These are phyloP conservation scores for Hypoxylon sp. DNA, from an alignment of 2,329 filamentous ascomycete species.

Conservation along the genomic window DNA sequence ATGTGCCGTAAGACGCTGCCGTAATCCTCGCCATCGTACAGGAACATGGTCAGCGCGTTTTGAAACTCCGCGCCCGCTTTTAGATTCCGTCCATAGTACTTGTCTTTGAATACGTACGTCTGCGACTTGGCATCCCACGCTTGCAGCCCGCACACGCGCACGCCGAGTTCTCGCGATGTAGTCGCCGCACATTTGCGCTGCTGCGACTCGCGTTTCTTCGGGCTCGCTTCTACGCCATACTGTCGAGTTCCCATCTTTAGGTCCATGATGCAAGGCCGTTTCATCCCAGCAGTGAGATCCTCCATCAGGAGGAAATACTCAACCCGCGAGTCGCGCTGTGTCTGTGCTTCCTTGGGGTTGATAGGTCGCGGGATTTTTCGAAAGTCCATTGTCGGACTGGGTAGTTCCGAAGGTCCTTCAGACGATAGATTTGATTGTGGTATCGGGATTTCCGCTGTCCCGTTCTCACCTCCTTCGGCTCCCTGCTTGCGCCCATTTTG, in stretches of 20 bases:
- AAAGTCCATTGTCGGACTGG: slow-evolving; percentile 51
- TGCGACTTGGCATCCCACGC: slow-evolving; percentile 89
- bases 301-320: slow-evolving; percentile 94
- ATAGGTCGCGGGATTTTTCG: slow-evolving; percentile 66
- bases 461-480: slow-evolving; percentile 2
- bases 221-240: slow-evolving; percentile 89
- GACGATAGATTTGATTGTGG: slow-evolving; percentile 49
- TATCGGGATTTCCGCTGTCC: slow-evolving; percentile 20
- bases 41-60: slow-evolving; percentile 84
- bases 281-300: slow-evolving; percentile 96
- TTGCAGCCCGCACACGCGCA: slow-evolving; percentile 94
- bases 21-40: slow-evolving; percentile 88
- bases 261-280: slow-evolving; percentile 93
- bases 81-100: slow-evolving; percentile 91
- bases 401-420: slow-evolving; percentile 47
- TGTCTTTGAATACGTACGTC: slow-evolving; percentile 94
- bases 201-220: slow-evolving; percentile 94
- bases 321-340: slow-evolving; percentile 70
- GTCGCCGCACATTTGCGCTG: slow-evolving; percentile 91
- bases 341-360: slow-evolving; percentile 81
- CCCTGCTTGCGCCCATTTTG: slow-evolving; percentile 22
- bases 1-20: slow-evolving; percentile 86
- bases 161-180: slow-evolving; percentile 89
- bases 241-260: slow-evolving; percentile 99
- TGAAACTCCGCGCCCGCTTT: slow-evolving; percentile 91